phyloP scores from a whole-genome alignment of 371 early-diverging fungal genomes.

The Saksenaea vasiformis region DNA sequence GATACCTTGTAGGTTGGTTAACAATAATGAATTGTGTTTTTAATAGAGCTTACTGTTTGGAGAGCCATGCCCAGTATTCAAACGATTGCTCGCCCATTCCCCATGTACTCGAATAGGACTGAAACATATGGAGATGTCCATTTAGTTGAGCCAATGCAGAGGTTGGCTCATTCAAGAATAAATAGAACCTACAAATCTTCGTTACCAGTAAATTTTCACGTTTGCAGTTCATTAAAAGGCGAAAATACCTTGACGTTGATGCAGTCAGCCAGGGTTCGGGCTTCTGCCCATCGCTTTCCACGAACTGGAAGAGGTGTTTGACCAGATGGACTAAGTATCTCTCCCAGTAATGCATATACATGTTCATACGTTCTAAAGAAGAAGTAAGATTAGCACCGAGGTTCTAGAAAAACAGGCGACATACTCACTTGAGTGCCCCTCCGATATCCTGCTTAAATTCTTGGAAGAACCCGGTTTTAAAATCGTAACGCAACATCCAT shows the following conservation, averaged over 20 bases:
- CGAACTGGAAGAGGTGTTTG: conserved; percentile 45
- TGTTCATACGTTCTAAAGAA: conserved; percentile 65
- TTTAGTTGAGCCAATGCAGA: conserved; percentile 71
- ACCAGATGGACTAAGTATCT: conserved; percentile 64
- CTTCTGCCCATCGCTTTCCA: conserved; percentile 66
- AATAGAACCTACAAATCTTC: conserved; percentile 72
- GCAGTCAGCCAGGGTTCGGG: conserved; percentile 64
- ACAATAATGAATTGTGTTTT: not conserved
- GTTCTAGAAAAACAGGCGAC: not conserved
- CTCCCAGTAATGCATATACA: conserved; percentile 65
- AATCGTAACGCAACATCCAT: conserved; percentile 85
- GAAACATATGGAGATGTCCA: conserved; percentile 68
- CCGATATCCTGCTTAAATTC: conserved; percentile 83
- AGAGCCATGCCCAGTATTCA: conserved; percentile 86
- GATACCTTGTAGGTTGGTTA: conserved; percentile 39
- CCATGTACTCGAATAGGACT: conserved; percentile 54
- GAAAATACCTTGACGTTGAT: conserved; percentile 69
- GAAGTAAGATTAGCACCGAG: not conserved
- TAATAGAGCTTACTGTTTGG: conserved; percentile 61
- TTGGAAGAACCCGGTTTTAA: conserved; percentile 74
- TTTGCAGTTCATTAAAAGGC: not conserved
- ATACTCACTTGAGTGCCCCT: conserved; percentile 61
- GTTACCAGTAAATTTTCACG: too few species aligned
- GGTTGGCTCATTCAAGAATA: conserved; percentile 68
- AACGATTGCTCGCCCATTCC: conserved; percentile 67